These are phyloP conservation scores for Apophysomyces trapeziformis DNA, from an alignment of 371 early-diverging fungal species.

Conservation along the genomic window DNA sequence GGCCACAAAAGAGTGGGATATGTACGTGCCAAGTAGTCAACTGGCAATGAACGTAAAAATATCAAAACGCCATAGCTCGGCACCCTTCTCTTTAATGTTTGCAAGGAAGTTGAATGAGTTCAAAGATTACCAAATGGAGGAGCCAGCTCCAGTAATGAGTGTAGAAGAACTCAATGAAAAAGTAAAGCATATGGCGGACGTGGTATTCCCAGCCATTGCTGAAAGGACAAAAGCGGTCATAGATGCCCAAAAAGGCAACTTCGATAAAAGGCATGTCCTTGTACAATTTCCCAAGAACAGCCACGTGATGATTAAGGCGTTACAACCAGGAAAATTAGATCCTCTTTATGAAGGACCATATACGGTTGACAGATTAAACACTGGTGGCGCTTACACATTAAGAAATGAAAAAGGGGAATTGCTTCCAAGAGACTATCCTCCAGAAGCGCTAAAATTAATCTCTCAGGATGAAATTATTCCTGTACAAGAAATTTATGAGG, in stretches of 20 bases:
- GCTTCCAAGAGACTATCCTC: constrained; percentile 18
- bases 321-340: constrained; percentile 8
- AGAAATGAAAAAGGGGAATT: constrained; percentile 20
- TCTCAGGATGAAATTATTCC: constrained; percentile 19
- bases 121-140: constrained; percentile 18
- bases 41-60: constrained; percentile 18
- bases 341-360: constrained; percentile 23
- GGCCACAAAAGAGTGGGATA: constrained; percentile 23
- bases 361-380: constrained; percentile 20
- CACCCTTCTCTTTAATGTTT: constrained; percentile 25
- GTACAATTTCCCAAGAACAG: constrained; percentile 8
- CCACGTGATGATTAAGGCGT: constrained; percentile 14
- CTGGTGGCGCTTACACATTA: constrained; percentile 23
- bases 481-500: constrained; percentile 14
- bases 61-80: background rate
- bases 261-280: constrained; percentile 2
- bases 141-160: background rate
- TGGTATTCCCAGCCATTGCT: constrained; percentile 27
- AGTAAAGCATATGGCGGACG: constrained; percentile 20
- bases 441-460: constrained; percentile 18
- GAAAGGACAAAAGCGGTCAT: constrained; percentile 17
- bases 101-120: constrained; percentile 23
- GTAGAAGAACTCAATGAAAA: constrained; percentile 16
- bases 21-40: constrained; percentile 17
- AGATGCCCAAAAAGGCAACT: constrained; percentile 13